Evolutionary conservation across 139 green algal species (phyloP).

Genomic region (Asterochloris erici): DNA sequence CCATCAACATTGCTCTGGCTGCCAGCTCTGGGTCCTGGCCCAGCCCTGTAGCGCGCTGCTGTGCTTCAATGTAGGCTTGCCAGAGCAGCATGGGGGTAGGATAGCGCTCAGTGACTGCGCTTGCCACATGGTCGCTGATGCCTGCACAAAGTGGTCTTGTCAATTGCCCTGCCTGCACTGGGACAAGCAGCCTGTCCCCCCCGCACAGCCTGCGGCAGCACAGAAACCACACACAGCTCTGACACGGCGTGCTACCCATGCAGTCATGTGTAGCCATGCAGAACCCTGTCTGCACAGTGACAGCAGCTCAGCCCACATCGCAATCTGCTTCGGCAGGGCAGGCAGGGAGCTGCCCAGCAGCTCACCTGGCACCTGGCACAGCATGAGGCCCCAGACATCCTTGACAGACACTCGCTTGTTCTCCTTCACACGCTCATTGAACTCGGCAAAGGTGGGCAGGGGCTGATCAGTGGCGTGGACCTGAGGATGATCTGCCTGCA

Average conservation of each 20-base stretch:
- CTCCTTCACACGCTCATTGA: conserved; percentile 9
- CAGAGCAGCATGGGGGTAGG: conserved; percentile 42
- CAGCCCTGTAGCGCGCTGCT: neutral
- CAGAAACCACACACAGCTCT: neutral
- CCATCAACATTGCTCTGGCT: neutral
- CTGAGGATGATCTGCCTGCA: neutral
- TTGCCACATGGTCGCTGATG: conserved; percentile 29
- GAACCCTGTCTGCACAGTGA: neutral
- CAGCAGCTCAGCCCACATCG: neutral
- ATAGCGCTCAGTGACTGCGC: conserved; percentile 38
- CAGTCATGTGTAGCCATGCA: neutral
- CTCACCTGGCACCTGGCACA: conserved; percentile 33
- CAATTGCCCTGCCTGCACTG: neutral
- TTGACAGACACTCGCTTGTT: conserved; percentile 30
- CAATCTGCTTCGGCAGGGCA: neutral
- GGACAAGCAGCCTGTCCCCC: neutral
- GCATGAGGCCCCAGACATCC: conserved; percentile 55
- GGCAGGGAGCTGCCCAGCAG: neutral
- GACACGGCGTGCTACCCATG: neutral
- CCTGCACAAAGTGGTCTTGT: conserved; percentile 14
- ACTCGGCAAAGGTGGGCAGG: conserved; percentile 31
- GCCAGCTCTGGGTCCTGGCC: neutral
- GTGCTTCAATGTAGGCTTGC: conserved; percentile 24
- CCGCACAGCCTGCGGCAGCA: neutral
- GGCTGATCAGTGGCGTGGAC: neutral